Conservation (phyloP, 345 rosid genomes). For the Geranium brycei region DNA sequence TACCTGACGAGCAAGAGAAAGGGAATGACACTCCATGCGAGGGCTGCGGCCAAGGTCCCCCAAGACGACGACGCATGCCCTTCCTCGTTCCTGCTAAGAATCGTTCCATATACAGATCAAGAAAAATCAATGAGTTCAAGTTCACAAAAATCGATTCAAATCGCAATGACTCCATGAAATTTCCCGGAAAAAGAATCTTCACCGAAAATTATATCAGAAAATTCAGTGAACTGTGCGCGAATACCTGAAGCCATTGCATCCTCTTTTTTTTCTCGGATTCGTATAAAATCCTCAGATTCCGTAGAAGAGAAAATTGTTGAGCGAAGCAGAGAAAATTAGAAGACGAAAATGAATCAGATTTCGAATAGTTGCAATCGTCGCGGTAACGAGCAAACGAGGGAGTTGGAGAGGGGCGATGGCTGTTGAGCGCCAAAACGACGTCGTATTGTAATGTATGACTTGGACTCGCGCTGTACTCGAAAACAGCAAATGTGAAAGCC, state of each 20-base stretch:
- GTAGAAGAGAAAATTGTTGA: neutral
- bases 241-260: neutral
- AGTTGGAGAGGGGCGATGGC: neutral
- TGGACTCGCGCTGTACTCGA: too few species aligned
- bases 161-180: neutral
- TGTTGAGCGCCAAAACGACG: too few species aligned
- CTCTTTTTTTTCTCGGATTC: neutral
- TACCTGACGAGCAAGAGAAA: constrained; percentile 91
- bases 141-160: neutral
- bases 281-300: neutral
- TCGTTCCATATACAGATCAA: neutral
- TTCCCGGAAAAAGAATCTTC: neutral
- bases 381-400: neutral
- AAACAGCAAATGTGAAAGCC: too few species aligned
- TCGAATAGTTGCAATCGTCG: too few species aligned
- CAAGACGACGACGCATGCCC: constrained; percentile 87
- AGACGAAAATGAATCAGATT: neutral
- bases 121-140: neutral
- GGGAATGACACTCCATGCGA: constrained; percentile 94
- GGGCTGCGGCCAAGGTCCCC: constrained; percentile 98
- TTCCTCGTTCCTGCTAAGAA: constrained; percentile 24
- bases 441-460: too few species aligned
- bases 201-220: neutral
- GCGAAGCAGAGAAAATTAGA: neutral
- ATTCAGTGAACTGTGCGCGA: neutral